Percentiles rank a stretch among this genome's conserved stretches.
phyloP scores from a whole-genome alignment of 176 grass and related monocot species.

The Chrysopogon serrulatus region DNA sequence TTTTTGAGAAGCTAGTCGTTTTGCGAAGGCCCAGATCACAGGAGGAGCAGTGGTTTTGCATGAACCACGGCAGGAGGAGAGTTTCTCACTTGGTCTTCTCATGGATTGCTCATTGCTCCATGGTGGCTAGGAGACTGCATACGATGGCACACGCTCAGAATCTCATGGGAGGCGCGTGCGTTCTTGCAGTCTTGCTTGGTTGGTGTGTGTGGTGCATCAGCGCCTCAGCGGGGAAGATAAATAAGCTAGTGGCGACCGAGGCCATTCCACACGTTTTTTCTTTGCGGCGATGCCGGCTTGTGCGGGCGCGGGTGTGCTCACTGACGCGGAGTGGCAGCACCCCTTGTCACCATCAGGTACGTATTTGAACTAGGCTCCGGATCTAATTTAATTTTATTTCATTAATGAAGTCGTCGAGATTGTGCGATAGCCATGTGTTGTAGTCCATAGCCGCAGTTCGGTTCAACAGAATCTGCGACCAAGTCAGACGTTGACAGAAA shows the following conservation, averaged over 20 bases:
- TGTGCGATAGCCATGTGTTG: not conserved
- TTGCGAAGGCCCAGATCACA: too few species aligned
- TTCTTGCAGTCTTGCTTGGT: not conserved
- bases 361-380: not conserved
- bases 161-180: not conserved
- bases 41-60: too few species aligned
- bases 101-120: not conserved
- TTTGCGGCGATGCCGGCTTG: not conserved
- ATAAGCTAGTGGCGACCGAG: not conserved
- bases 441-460: not conserved
- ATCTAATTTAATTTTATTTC: not conserved
- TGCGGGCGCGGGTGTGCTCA: not conserved
- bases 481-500: not conserved
- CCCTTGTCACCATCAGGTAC: not conserved
- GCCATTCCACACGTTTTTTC: not conserved
- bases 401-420: not conserved
- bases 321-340: too few species aligned
- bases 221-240: not conserved
- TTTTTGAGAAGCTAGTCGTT: too few species aligned
- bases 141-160: too few species aligned
- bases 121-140: not conserved
- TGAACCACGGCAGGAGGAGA: too few species aligned
- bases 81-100: not conserved
- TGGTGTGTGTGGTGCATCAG: not conserved
- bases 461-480: not conserved